Evolutionary conservation across 2,329 filamentous ascomycete species (phyloP), one percentile per base, ranked within the genome.

Genomic region (Colletotrichum sp.): DNA sequence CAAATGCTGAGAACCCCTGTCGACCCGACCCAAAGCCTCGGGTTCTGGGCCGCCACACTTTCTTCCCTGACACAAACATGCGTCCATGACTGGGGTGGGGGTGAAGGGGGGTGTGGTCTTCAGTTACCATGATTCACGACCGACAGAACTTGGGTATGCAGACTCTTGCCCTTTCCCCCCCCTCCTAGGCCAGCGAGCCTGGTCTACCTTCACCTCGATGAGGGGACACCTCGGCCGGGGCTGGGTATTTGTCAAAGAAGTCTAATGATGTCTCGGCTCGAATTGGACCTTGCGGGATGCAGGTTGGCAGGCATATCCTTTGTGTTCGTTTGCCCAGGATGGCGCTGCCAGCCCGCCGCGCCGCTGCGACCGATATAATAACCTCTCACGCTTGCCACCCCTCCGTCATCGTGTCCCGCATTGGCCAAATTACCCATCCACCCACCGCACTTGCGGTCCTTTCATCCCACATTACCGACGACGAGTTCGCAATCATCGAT

Each of bases 171-270:
- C 52, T 30, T n/a, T n/a, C 28, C 62, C 57, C 57, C 55, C 24
- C 39, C 18, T 9, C 34, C 24, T 62, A 24, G 59, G 21, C 59
- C 28, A 34, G 13, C 28, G 59, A 62, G 28, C 69, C 24, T 64
- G 30, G 57, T 30, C 24, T 59, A 32, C 57, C 26, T 39, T 55
- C 8, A 52, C 44, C 55, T 36, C 52, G 13, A 28, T 21, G 64
- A 69, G 62, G 44, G 24, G 64, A 68, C 57, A 28, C 5, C n/a
- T 34, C 59, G 30, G 36, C 65, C n/a, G 70, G 74, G 74, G 64
- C 70, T 74, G 70, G 65, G 57, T 76, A 76, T 76, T 76, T 74
- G 74, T 76, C 74, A 76, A 76, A 68, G 59, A 76, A 76, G 71
- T 69, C 70, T 62, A 76, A 76, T 69, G 57, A 74, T 76, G 74